Evolutionary conservation across 1,139 yeast genomes (phyloP), one percentile per base, ranked within the genome.

Genomic region (Diutina scorzettiae): DNA sequence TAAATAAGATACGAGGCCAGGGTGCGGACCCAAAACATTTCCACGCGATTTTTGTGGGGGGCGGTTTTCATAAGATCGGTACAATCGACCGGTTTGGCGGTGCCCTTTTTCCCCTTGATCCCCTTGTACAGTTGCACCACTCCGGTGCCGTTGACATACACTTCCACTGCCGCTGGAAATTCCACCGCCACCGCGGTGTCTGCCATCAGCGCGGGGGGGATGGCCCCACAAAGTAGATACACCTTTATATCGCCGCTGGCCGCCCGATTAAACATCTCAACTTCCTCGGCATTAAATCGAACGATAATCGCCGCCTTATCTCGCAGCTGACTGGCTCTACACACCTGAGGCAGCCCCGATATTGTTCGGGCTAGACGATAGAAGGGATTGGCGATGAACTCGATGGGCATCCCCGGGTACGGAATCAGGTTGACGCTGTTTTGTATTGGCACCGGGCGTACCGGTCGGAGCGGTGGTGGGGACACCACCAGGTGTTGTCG

Each of bases 51-150:
- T 20, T 11, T 8, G 29, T 20, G 9, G 23, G 41, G 0, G 84
- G 76, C 12, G 43, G 44, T 14, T 37, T 36, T 2, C 32, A 47
- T 18, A 23, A 44, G 44, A 11, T 42, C 43, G n/a, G 52, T 47
- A 37, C 81, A 51, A 55, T 82, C 78, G 1, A 81, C 81, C 0
- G 91, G 89, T 44, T 71, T 69, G 1, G 81, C 76, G 0, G 87
- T 74, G 0, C 85, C 85, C 0, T 68, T 65, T 45, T 67, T 73
- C 41, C 75, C 73, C 53, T 79, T 80, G 32, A 80, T 61, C 1
- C 86, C 87, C 16, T 45, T 43, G 19, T 46, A 43, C 37, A 42
- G 45, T 40, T 47, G 49, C 7, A 45, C 45, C 3, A 46, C 43
- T 16, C 44, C 40, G 1, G 48, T 46, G 2, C 65, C 69, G 50